phyloP scores from a whole-genome alignment of 108 stramenopile species.

The Schizochytrium sp. region DNA sequence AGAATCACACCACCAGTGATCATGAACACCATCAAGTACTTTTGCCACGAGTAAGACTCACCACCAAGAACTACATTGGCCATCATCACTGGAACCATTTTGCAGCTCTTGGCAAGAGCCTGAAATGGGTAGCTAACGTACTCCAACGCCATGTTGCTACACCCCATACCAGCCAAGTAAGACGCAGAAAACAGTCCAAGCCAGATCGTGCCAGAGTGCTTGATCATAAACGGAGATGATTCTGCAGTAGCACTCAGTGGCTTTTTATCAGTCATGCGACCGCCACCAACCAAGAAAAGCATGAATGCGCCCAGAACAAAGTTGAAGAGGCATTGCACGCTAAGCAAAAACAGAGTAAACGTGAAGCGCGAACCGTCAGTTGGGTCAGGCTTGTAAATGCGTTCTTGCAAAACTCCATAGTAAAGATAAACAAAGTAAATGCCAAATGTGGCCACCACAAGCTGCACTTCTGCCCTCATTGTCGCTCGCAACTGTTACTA shows the following conservation, averaged over 20 bases:
- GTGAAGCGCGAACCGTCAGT: conserved; percentile 86
- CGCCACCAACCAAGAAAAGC: not conserved
- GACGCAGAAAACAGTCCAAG: not conserved
- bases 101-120: conserved; percentile 89
- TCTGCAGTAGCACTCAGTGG: not conserved
- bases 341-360: conserved; percentile 70
- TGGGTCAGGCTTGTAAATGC: conserved; percentile 64
- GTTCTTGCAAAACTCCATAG: conserved; percentile 66
- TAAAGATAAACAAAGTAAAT: conserved; percentile 62
- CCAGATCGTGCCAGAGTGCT: not conserved
- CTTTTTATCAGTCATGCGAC: not conserved
- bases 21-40: conserved; percentile 68
- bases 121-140: conserved; percentile 86
- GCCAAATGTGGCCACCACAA: conserved; percentile 46
- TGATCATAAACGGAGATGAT: not conserved
- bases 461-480: conserved; percentile 21
- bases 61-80: conserved; percentile 55
- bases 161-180: conserved; percentile 79
- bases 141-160: conserved; percentile 78
- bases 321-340: conserved; percentile 75
- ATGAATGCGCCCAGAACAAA: conserved; percentile 64
- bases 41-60: conserved; percentile 72
- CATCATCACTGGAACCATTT: conserved; percentile 87
- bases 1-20: conserved; percentile 83
- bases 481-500: no score